These are phyloP conservation scores for Basipetospora sp. DNA, from an alignment of 2,329 filamentous ascomycete species.

Conservation along the genomic window DNA sequence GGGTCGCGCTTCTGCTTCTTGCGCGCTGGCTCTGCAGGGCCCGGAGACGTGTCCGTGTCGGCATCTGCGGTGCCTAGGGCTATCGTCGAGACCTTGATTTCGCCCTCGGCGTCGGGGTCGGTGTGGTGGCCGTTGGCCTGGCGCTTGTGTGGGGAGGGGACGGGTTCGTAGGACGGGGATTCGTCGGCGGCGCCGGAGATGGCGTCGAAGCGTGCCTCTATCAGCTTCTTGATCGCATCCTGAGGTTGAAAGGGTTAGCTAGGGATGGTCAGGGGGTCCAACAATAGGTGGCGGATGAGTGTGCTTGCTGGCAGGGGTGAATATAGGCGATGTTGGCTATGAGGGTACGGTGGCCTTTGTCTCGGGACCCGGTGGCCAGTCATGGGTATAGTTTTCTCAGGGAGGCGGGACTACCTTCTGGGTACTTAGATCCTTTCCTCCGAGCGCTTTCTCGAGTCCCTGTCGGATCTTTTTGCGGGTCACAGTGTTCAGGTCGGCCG, in stretches of 20 bases:
- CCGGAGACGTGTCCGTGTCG: no score
- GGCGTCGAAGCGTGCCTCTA: constrained; percentile 60
- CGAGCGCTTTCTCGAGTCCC: constrained; percentile 38
- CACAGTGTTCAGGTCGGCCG: constrained; percentile 46
- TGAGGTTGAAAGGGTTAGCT: constrained; percentile 18
- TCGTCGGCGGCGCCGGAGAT: constrained; percentile 34
- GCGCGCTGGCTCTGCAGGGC: constrained; percentile 33
- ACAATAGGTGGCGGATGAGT: no score
- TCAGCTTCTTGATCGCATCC: constrained; percentile 56
- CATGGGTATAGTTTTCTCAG: no score
- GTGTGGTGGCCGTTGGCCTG: constrained; percentile 18
- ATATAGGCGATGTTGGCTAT: no score
- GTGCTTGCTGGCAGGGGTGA: no score
- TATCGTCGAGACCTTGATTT: constrained; percentile 34
- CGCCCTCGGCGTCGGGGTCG: constrained; percentile 22
- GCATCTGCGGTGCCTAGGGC: constrained; percentile 12
- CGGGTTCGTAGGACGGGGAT: constrained; percentile 18
- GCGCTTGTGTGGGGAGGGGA: constrained; percentile 20
- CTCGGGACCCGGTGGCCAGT: no score
- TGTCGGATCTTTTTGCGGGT: constrained; percentile 48
- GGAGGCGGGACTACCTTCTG: no score
- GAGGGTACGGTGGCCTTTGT: no score
- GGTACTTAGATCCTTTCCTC: constrained; percentile 41
- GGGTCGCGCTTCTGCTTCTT: constrained; percentile 56
- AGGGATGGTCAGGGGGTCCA: neutral